Evolutionary conservation across 495 filamentous ascomycete genomes (phyloP).

Genomic region (Penicillium argentinense): DNA sequence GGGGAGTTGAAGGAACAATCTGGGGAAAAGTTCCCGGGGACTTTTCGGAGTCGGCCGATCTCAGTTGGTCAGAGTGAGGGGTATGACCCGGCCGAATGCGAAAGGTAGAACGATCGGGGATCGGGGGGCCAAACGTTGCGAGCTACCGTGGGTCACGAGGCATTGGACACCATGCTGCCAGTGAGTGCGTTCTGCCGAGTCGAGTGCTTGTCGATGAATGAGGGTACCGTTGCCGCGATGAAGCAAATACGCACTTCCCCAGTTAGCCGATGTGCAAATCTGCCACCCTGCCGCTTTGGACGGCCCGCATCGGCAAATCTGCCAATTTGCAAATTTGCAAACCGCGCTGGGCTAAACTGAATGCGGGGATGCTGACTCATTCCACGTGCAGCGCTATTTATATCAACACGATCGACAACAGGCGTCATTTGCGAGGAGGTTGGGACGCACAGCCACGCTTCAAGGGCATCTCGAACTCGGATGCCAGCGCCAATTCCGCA

Average conservation of each 20-base stretch:
- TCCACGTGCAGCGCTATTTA: constrained; percentile 18
- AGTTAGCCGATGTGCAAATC: too few relatives aligned
- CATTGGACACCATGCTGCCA: constrained; percentile 13
- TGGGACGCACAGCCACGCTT: constrained; percentile 25
- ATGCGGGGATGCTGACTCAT: constrained; percentile 21
- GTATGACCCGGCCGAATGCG: constrained; percentile 26
- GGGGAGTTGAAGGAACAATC: constrained; percentile 13
- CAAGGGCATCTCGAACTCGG: constrained; percentile 16
- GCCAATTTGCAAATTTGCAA: not conserved
- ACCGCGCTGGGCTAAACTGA: constrained; percentile 5
- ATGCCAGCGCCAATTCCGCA: constrained; percentile 15
- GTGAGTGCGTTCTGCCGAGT: too few relatives aligned
- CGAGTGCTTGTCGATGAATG: too few relatives aligned
- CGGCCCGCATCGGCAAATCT: too few relatives aligned
- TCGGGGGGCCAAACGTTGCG: not conserved
- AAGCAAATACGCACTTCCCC: too few relatives aligned
- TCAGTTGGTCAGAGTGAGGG: constrained; percentile 25
- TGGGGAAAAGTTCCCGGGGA: constrained; percentile 22
- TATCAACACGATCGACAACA: constrained; percentile 18
- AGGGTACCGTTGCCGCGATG: too few relatives aligned
- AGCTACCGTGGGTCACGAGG: constrained; percentile 7
- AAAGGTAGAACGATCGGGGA: constrained; percentile 7
- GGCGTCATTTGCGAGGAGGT: constrained; percentile 14
- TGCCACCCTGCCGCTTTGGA: too few relatives aligned
- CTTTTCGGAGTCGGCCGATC: constrained; percentile 33